Evolutionary conservation across 257 asterid genomes (phyloP).

Genomic region (Lycium barbarum): DNA sequence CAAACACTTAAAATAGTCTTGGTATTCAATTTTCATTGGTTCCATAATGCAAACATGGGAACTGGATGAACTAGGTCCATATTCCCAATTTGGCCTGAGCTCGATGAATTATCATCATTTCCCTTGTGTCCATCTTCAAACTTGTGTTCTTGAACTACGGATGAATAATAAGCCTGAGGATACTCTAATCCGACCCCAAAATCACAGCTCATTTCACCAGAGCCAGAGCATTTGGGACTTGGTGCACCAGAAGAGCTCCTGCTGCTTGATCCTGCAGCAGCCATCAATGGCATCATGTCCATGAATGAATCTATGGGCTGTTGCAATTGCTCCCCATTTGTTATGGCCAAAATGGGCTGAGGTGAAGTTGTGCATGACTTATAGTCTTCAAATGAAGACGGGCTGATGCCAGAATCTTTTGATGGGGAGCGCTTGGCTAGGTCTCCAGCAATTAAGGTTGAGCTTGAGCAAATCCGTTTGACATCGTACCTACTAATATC

Average conservation of each 20-base stretch:
- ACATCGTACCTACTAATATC: slow-evolving; percentile 78
- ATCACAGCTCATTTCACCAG: slow-evolving; percentile 39
- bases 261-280: slow-evolving; percentile 23
- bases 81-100: slow-evolving; percentile 36
- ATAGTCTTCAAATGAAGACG: slow-evolving; percentile 44
- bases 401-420: slow-evolving; percentile 38
- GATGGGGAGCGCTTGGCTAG: slow-evolving; percentile 76
- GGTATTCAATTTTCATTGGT: slow-evolving; percentile 39
- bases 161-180: slow-evolving; percentile 42
- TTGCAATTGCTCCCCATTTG: slow-evolving; percentile 44
- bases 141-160: slow-evolving; percentile 37
- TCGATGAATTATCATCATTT: slow-evolving; percentile 29
- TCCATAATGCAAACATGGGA: slow-evolving; percentile 74
- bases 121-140: slow-evolving; percentile 38
- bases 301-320: slow-evolving; percentile 43
- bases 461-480: slow-evolving; percentile 75
- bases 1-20: background rate
- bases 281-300: slow-evolving; percentile 41
- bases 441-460: slow-evolving; percentile 72
- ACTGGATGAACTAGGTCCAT: slow-evolving; percentile 51
- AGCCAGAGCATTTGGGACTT: slow-evolving; percentile 30
- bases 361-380: slow-evolving; percentile 58
- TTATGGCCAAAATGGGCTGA: slow-evolving; percentile 42
- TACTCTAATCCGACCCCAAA: slow-evolving; percentile 44
- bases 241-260: slow-evolving; percentile 37